Conservation (phyloP, 768 basidiomycete species). For the Boletus rubroflammeus region DNA sequence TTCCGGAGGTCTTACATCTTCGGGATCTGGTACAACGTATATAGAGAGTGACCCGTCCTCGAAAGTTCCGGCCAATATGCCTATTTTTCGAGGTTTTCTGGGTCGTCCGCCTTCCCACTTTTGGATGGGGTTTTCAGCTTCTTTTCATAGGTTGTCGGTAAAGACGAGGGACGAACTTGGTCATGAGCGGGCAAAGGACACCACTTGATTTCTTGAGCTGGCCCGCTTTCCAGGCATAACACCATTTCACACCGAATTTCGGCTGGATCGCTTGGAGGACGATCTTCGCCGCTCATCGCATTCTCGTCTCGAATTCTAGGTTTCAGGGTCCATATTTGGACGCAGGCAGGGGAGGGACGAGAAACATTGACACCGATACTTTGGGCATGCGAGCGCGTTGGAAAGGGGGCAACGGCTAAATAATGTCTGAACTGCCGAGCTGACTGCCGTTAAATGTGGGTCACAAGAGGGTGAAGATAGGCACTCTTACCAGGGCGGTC, state of each 20-base stretch:
- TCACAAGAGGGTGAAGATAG: not conserved
- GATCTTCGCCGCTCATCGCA: constrained; percentile 23
- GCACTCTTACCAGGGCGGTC: constrained; percentile 48
- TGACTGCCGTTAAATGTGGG: constrained; percentile 23
- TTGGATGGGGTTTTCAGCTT: not conserved
- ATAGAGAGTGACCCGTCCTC: constrained; percentile 83
- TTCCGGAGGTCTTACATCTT: constrained; percentile 36
- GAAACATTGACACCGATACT: constrained; percentile 57
- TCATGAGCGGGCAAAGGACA: constrained; percentile 88
- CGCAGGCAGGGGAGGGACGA: constrained; percentile 57
- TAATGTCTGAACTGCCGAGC: constrained; percentile 66
- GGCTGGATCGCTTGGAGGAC: constrained; percentile 9
- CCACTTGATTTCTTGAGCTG: constrained; percentile 84
- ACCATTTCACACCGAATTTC: constrained; percentile 78
- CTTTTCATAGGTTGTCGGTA: not conserved
- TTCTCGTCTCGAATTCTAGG: constrained; percentile 16
- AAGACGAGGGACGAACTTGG: constrained; percentile 30
- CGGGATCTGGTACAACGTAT: constrained; percentile 77
- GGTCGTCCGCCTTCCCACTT: constrained; percentile 28
- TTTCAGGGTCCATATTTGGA: constrained; percentile 82
- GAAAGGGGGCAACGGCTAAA: constrained; percentile 77
- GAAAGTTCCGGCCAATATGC: constrained; percentile 80
- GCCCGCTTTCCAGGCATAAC: constrained; percentile 77
- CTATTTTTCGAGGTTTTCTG: constrained; percentile 55
- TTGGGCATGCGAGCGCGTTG: constrained; percentile 60